Evolutionary conservation across 1,284 basidiomycete genomes (phyloP).

Genomic region (Microbotryum violaceum): DNA sequence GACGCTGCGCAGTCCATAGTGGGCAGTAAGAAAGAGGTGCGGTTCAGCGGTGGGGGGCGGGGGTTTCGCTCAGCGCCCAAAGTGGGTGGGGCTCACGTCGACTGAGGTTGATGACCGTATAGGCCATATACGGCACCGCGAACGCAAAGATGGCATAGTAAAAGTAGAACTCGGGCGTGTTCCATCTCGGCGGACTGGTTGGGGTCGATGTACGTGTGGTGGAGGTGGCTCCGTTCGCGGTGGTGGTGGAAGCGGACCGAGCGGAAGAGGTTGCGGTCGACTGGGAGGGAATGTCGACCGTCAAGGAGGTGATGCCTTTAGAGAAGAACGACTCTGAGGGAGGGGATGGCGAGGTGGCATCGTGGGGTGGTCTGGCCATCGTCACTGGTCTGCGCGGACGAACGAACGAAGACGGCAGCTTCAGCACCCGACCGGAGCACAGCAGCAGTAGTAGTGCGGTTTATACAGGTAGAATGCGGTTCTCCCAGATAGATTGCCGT

Average conservation of each 20-base stretch:
- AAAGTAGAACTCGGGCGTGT: constrained; percentile 68
- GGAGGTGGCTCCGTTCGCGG: background rate
- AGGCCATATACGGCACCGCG: constrained; percentile 68
- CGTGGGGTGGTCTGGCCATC: background rate
- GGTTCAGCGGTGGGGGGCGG: constrained; percentile 1
- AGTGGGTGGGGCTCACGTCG: constrained; percentile 49
- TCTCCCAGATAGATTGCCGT: too few species aligned
- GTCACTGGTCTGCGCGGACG: background rate
- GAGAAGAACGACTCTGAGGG: background rate
- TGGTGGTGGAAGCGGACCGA: background rate
- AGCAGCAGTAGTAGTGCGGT: too few species aligned
- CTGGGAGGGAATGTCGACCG: constrained; percentile 17
- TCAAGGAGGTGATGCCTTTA: constrained; percentile 9
- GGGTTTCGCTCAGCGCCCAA: background rate
- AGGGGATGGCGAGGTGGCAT: background rate
- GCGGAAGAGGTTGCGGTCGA: background rate
- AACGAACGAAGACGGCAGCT: background rate
- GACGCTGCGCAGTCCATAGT: background rate
- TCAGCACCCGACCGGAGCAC: too few species aligned
- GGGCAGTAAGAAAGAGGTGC: background rate
- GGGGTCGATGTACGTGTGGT: background rate
- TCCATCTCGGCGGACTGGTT: constrained; percentile 52
- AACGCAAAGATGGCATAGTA: constrained; percentile 61
- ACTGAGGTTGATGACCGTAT: constrained; percentile 71
- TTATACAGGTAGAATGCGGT: too few species aligned